Base-by-base conservation (phyloP, 306 rosid genomes). In the Vigna mungo region DNA sequence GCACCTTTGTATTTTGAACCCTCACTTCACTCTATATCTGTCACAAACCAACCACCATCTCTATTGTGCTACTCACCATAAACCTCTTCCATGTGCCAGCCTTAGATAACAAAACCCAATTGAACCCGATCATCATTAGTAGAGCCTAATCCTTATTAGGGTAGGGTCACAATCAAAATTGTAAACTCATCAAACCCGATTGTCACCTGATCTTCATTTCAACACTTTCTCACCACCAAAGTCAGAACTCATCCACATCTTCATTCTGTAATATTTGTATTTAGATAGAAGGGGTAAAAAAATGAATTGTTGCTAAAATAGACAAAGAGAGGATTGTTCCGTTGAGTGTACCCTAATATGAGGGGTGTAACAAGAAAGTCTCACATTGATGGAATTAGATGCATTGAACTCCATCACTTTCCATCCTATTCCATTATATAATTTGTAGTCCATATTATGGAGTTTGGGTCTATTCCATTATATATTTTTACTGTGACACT, bases 401-500 rank as follows among this genome's bases (percentile, higher is more conserved):
- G 49, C 15, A 44, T 3, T 44, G 49, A 11, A 44, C 15, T 44
- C 16, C 49, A 12, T 4, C 16, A 44, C 15, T 44, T 12, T 0
- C 16, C 49, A 11, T 44, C 15, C 5, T 12, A 44, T 44, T 44
- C 16, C 1, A 44, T 44, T 44, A 11, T 12, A 10, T 44, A 44
- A 2, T 12, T 44, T 44, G 3, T 44, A 44, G 13, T 12, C 49
- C 49, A 44, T 11, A 44, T 12, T 3, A 12, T 44, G 49, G 49
- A 44, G 15, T 11, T 12, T 44, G 15, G 15, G 49, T 44, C 49
- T 14, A 44, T 44, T 44, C 49, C 49, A 44, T 10, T 43, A 11
- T 3, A 43, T 12, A 49, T 7, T 15, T 75, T 27, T 66, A 59
- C 72, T 60, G 59, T 75, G 84, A 74, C 75, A 32, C 43, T 78